Evolutionary conservation across 2,329 filamentous ascomycete genomes (phyloP).

Genomic region (Neonectria coccinea): DNA sequence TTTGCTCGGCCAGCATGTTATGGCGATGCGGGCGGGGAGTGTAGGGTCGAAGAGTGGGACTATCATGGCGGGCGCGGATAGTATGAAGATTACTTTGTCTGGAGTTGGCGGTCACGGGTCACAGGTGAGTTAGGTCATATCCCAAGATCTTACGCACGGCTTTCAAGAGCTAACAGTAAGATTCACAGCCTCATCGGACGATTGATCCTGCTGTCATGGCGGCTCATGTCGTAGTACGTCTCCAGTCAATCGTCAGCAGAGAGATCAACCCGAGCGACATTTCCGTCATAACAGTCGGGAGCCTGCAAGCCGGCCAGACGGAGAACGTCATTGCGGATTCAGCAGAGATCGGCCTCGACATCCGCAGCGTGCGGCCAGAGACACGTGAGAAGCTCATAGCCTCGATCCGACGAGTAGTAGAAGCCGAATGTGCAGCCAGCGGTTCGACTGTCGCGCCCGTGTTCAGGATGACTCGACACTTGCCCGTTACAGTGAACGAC

Average conservation of each 20-base stretch:
- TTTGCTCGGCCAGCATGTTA: constrained; percentile 53
- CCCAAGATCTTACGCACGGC: not conserved
- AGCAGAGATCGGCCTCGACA: constrained; percentile 55
- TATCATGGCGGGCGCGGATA: constrained; percentile 44
- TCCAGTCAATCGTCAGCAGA: constrained; percentile 49
- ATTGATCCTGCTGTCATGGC: constrained; percentile 63
- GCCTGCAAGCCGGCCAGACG: constrained; percentile 55
- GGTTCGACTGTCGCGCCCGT: constrained; percentile 47
- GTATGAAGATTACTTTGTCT: constrained; percentile 45
- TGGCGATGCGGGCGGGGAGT: constrained; percentile 48
- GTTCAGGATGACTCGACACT: constrained; percentile 4
- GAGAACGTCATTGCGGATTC: constrained; percentile 60
- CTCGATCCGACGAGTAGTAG: constrained; percentile 57
- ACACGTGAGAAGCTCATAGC: constrained; percentile 51
- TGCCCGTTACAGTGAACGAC: constrained; percentile 4
- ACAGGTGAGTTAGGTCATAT: not conserved
- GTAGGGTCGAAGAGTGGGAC: constrained; percentile 44
- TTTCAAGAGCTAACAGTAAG: constrained; percentile 13
- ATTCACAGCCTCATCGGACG: constrained; percentile 51
- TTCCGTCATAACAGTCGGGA: constrained; percentile 58
- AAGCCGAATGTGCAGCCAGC: constrained; percentile 64
- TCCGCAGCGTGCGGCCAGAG: constrained; percentile 50
- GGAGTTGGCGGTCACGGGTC: constrained; percentile 58
- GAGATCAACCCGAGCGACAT: constrained; percentile 52
- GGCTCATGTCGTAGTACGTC: constrained; percentile 51